A percentile compares a stretch with the other conserved stretches of the same genome.
Evolutionary conservation across 2,329 filamentous ascomycete genomes (phyloP).

Genomic region (Fusarium sacchari): DNA sequence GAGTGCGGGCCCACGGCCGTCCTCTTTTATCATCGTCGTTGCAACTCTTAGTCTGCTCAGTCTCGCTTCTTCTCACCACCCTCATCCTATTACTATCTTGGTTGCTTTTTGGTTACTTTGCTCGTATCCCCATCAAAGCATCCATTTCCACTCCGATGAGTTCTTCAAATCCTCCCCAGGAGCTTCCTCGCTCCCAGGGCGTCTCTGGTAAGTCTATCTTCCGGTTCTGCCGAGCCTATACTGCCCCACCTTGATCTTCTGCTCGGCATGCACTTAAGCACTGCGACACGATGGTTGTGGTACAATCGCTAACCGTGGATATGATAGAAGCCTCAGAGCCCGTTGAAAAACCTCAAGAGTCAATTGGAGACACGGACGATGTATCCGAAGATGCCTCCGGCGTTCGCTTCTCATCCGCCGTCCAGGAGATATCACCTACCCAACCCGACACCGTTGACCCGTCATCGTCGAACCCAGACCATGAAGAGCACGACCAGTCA

Average conservation of each 20-base stretch:
- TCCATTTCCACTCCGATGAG: constrained; percentile 31
- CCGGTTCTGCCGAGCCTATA: constrained; percentile 40
- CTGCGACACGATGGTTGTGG: constrained; percentile 3
- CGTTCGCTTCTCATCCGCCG: constrained; percentile 77
- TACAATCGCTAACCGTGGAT: constrained; percentile 36
- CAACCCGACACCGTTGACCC: constrained; percentile 54
- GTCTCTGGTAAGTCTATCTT: constrained; percentile 40
- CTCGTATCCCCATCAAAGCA: constrained; percentile 19
- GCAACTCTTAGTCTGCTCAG: constrained; percentile 37
- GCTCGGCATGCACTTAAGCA: constrained; percentile 6
- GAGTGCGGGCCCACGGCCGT: constrained; percentile 31
- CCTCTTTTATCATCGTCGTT: constrained; percentile 44
- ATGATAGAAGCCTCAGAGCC: constrained; percentile 21
- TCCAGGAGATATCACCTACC: constrained; percentile 70
- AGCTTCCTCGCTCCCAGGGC: constrained; percentile 33
- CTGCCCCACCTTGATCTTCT: constrained; percentile 43
- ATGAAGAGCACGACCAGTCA: constrained; percentile 30
- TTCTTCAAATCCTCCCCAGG: constrained; percentile 29
- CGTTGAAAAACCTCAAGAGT: constrained; percentile 11
- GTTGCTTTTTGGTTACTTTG: constrained; percentile 22
- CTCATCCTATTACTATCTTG: constrained; percentile 25
- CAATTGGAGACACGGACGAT: constrained; percentile 12
- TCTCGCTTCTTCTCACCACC: constrained; percentile 37
- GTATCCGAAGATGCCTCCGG: constrained; percentile 51
- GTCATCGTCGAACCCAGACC: constrained; percentile 37